phyloP scores from a whole-genome alignment of 805 yeast species.

The Geotrichum ghanense region DNA sequence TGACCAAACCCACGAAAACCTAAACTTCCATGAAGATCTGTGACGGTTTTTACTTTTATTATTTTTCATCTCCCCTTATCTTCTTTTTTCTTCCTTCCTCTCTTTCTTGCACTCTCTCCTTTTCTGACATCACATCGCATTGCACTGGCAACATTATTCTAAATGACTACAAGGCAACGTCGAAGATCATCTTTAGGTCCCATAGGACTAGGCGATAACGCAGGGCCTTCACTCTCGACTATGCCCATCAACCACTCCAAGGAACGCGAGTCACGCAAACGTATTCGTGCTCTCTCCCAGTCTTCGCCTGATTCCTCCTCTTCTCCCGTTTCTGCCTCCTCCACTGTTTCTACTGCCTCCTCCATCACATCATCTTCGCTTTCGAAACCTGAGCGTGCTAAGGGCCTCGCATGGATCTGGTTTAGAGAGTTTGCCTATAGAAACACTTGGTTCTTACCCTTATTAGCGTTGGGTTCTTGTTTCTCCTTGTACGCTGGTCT shows the following conservation, averaged over 20 bases:
- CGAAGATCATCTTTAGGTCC: constrained; percentile 67
- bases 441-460: constrained; percentile 64
- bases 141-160: too few relatives aligned
- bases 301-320: constrained; percentile 4
- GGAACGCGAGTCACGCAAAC: constrained; percentile 29
- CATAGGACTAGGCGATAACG: constrained; percentile 61
- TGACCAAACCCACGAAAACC: too few relatives aligned
- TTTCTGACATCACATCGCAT: too few relatives aligned
- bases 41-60: too few relatives aligned
- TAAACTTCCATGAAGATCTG: too few relatives aligned
- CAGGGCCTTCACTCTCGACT: constrained; percentile 57
- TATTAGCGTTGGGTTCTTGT: constrained; percentile 34
- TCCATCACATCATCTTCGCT: too few relatives aligned
- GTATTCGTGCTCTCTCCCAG: constrained; percentile 24
- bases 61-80: too few relatives aligned
- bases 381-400: too few relatives aligned
- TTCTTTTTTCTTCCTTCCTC: too few relatives aligned
- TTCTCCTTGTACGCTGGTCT: constrained; percentile 33
- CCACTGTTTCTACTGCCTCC: constrained; percentile 2
- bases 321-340: constrained; percentile 9
- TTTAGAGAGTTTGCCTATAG: constrained; percentile 45
- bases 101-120: too few relatives aligned
- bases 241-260: constrained; percentile 39
- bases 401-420: constrained; percentile 43
- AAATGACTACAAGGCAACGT: constrained; percentile 17